phyloP scores from a whole-genome alignment of 2,329 filamentous ascomycete species.

The Anthostomella pinea region DNA sequence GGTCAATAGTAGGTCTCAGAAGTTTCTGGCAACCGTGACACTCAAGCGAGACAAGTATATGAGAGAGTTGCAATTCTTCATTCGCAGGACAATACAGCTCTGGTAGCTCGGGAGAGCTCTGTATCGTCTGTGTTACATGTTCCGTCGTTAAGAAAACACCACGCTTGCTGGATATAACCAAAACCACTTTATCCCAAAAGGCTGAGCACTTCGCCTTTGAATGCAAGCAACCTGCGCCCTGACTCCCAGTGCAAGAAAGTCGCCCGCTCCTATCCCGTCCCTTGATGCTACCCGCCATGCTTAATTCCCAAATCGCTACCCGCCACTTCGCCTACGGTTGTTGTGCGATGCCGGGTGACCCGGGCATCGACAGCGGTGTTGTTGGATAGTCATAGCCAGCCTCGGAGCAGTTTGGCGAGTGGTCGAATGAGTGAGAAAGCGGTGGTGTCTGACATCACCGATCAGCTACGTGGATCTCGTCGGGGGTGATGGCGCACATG shows the following conservation, averaged over 20 bases:
- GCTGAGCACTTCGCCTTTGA: conserved; percentile 31
- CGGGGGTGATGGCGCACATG: conserved; percentile 44
- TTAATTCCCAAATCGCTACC: conserved; percentile 5
- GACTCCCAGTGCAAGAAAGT: conserved; percentile 13
- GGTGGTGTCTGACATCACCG: conserved; percentile 66
- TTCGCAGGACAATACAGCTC: conserved; percentile 6
- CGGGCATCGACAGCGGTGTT: conserved; percentile 71
- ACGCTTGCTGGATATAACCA: conserved; percentile 6
- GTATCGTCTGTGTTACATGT: conserved; percentile 17
- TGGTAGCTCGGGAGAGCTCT: conserved; percentile 13
- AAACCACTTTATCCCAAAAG: conserved; percentile 17
- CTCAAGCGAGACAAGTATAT: neutral
- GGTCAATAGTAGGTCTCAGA: too few species aligned
- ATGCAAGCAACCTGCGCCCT: conserved; percentile 21
- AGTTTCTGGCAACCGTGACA: too few species aligned
- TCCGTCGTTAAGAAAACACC: conserved; percentile 5
- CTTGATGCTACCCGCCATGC: conserved; percentile 14
- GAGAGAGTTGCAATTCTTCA: conserved; percentile 6
- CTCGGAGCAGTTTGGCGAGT: conserved; percentile 62
- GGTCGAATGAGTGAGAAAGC: conserved; percentile 70
- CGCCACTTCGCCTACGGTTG: conserved; percentile 9
- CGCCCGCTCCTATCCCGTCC: conserved; percentile 10
- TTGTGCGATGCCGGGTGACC: conserved; percentile 53
- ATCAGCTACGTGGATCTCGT: conserved; percentile 49
- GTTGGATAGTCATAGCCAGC: conserved; percentile 63